Conservation (phyloP, 2,329 filamentous ascomycete genomes). For the Diaporthe capsici region DNA sequence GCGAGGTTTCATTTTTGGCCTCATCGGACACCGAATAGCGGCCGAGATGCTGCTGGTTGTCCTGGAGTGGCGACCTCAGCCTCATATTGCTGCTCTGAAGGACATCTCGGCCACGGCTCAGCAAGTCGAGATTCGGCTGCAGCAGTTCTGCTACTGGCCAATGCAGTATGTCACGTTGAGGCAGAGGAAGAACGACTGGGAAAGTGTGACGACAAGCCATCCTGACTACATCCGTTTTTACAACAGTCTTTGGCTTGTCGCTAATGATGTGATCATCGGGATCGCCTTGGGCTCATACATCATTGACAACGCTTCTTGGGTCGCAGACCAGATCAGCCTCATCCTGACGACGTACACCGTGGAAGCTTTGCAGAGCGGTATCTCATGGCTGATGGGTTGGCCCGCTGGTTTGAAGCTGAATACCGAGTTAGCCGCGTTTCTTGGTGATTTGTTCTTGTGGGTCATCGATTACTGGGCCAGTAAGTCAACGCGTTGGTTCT, state of each 20-base stretch:
- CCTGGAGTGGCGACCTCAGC: slow-evolving; percentile 86
- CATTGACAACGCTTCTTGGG: slow-evolving; percentile 91
- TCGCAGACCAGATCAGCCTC: slow-evolving; percentile 83
- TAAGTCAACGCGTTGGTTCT: slow-evolving; percentile 57
- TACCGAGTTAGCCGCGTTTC: slow-evolving; percentile 90
- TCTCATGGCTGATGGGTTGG: slow-evolving; percentile 96
- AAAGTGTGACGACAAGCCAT: slow-evolving; percentile 94
- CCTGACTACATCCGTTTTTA: slow-evolving; percentile 99
- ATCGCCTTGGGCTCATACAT: slow-evolving; percentile 97
- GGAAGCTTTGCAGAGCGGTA: slow-evolving; percentile 87
- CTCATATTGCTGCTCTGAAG: slow-evolving; percentile 87
- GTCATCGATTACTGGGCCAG: slow-evolving; percentile 98
- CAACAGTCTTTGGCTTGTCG: slow-evolving; percentile 98
- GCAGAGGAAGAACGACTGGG: slow-evolving; percentile 92
- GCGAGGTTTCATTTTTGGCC: slow-evolving; percentile 79
- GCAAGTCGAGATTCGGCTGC: slow-evolving; percentile 95
- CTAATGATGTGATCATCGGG: slow-evolving; percentile 98
- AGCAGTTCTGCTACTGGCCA: slow-evolving; percentile 99
- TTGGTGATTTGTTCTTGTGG: slow-evolving; percentile 97
- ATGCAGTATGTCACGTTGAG: slow-evolving; percentile 94
- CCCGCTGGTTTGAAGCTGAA: slow-evolving; percentile 96
- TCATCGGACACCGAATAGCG: slow-evolving; percentile 84
- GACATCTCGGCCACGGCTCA: slow-evolving; percentile 97
- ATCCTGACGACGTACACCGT: slow-evolving; percentile 88
- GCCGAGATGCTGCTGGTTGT: slow-evolving; percentile 85